phyloP scores from a whole-genome alignment of 164 flowering plant genomes.

The Taxillus chinensis region DNA sequence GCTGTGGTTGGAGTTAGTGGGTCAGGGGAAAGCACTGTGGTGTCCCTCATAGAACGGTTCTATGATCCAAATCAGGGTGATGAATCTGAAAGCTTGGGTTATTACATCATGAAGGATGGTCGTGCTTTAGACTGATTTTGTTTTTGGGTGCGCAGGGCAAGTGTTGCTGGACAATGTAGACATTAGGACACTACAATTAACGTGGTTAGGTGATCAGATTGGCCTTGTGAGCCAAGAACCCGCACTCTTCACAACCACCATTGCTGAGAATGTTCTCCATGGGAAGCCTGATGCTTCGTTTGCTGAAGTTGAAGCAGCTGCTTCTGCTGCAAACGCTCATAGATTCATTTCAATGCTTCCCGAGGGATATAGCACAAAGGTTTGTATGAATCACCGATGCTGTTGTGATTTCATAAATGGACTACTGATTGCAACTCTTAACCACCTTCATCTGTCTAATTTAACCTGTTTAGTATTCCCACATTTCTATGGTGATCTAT shows the following conservation, averaged over 20 bases:
- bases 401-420: too few species aligned
- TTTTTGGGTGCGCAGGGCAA: constrained; percentile 49
- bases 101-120: background rate
- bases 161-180: constrained; percentile 76
- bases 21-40: constrained; percentile 97
- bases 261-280: constrained; percentile 80
- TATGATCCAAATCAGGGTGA: constrained; percentile 92
- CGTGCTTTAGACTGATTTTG: background rate
- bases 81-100: constrained; percentile 1
- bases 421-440: too few species aligned
- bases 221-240: constrained; percentile 98
- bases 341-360: constrained; percentile 85
- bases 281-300: constrained; percentile 87
- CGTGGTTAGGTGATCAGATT: constrained; percentile 84
- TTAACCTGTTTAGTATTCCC: too few species aligned
- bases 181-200: constrained; percentile 66
- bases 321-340: constrained; percentile 90
- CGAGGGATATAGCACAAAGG: constrained; percentile 87
- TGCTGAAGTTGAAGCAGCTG: constrained; percentile 87
- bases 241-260: constrained; percentile 90
- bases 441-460: too few species aligned
- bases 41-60: constrained; percentile 84
- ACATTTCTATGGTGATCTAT: too few species aligned
- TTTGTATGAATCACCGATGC: constrained; percentile 6
- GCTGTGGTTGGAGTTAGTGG: constrained; percentile 99